Percentiles rank a stretch among this genome's conserved stretches.
Conservation (phyloP, 441 rosid species). For the Erodium texanum region DNA sequence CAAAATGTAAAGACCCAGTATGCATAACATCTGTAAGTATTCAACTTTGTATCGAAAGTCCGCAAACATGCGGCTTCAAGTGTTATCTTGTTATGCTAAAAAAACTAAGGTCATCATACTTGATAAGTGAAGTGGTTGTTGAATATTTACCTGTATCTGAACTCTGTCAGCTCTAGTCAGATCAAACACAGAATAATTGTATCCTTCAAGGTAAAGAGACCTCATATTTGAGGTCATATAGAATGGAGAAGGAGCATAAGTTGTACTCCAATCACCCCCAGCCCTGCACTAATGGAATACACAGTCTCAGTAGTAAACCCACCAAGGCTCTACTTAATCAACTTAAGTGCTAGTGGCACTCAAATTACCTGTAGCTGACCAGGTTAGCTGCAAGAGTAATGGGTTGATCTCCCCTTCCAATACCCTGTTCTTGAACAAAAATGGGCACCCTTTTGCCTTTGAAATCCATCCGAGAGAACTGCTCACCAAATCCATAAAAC, state of each 20-base stretch:
- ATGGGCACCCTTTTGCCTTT: slow-evolving; percentile 63
- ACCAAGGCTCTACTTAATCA: neutral
- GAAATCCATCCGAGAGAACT: slow-evolving; percentile 61
- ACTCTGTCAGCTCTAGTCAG: slow-evolving; percentile 46
- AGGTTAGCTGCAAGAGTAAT: slow-evolving; percentile 62
- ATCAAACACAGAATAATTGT: slow-evolving; percentile 54
- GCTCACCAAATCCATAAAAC: slow-evolving; percentile 65
- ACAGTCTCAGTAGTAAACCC: too few relatives aligned
- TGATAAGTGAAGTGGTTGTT: neutral
- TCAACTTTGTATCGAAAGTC: too few relatives aligned
- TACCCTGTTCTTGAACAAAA: slow-evolving; percentile 71
- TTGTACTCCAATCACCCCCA: slow-evolving; percentile 69
- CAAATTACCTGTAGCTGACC: slow-evolving; percentile 55
- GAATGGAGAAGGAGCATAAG: slow-evolving; percentile 77
- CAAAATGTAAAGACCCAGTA: too few relatives aligned
- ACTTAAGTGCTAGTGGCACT: too few relatives aligned
- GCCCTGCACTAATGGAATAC: slow-evolving; percentile 46
- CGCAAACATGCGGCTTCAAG: too few relatives aligned
- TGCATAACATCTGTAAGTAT: too few relatives aligned
- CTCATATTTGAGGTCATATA: slow-evolving; percentile 63
- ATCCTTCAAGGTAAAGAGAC: slow-evolving; percentile 65
- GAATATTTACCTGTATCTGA: slow-evolving; percentile 49
- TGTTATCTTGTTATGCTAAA: too few relatives aligned
- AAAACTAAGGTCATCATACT: too few relatives aligned
- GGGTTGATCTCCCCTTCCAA: slow-evolving; percentile 78